Conservation (phyloP, 2,329 filamentous ascomycete genomes). For the Fusarium verrucosum region DNA sequence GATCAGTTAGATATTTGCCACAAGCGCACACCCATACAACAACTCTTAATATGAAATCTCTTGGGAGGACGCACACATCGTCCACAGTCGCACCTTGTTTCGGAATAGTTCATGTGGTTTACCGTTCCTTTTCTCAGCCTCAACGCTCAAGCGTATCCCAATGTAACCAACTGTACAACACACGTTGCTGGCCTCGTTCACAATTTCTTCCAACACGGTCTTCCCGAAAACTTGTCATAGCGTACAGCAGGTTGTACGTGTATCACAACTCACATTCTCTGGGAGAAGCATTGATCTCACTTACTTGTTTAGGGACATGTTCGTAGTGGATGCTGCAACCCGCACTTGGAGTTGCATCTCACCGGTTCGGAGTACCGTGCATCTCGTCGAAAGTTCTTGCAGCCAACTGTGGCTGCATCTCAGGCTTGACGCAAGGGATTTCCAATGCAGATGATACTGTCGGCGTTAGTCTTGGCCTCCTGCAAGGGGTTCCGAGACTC, state of each 20-base stretch:
- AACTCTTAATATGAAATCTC: constrained; percentile 20
- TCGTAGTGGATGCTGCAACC: constrained; percentile 7
- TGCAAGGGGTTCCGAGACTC: constrained; percentile 34
- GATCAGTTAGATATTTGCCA: constrained; percentile 12
- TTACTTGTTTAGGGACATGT: constrained; percentile 9
- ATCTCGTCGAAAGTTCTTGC: constrained; percentile 19
- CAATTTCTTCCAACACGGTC: constrained; percentile 1
- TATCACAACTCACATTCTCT: constrained; percentile 23
- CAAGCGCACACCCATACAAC: constrained; percentile 18
- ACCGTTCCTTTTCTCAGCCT: constrained; percentile 31
- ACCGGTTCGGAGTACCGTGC: constrained; percentile 23
- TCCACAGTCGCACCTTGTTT: constrained; percentile 16
- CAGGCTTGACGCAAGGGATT: constrained; percentile 27
- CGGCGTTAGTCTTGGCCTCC: constrained; percentile 2
- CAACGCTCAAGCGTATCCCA: constrained; percentile 29
- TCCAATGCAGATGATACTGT: constrained; percentile 6
- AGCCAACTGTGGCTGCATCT: constrained; percentile 25
- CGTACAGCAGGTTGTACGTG: constrained; percentile 20
- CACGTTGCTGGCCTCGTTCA: constrained; percentile 26
- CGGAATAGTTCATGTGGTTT: constrained; percentile 20
- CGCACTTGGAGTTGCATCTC: constrained; percentile 23
- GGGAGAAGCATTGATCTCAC: not conserved
- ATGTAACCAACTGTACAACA: constrained; percentile 17
- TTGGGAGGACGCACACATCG: constrained; percentile 13
- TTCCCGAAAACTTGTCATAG: constrained; percentile 5